Base-by-base conservation (phyloP, 2,329 filamentous ascomycete genomes). In the Ophiostoma ips region DNA sequence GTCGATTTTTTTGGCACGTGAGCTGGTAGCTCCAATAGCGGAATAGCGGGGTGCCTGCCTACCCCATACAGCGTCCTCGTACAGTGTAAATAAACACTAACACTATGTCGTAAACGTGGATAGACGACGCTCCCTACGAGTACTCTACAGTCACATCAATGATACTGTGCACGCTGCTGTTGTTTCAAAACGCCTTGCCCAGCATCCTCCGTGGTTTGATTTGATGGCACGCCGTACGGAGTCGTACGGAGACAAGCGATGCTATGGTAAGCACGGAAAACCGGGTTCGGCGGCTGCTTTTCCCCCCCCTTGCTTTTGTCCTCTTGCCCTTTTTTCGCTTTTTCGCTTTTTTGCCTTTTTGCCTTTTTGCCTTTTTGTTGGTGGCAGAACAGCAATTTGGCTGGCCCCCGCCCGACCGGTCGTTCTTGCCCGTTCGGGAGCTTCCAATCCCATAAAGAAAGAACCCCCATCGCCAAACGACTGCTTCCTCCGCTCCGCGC, bases 1-100 rank as follows among this genome's bases (percentile, higher is more conserved):
- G 47, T 46, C 38, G 41, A 50, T n/a, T 40, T 48, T 48, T 45
- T 50, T 47, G n/a, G 51, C 51, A 52, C 51, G 51, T 52, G 51
- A 44, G 38, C 43, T n/a, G 24, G 24, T 41, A 33, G 36, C 46
- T 33, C 28, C 30, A 34, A 34, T 21, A 46, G 30, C 30, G 28
- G 16, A n/a, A 28, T 34, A 28, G 24, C 24, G 24, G 24, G 24
- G 24, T 28, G 24, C 24, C 24, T 28, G 24, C 24, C 24, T 28
- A 28, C 8, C 8, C n/a, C 24, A 8, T 28, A 28, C 24, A 4
- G 33, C 33, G 3, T 35, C 5, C 33, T 35, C 15, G 24, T 8
- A 28, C 24, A 5, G 5, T 8, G 24, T 28, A 28, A n/a, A n/a
- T n/a, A n/a, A n/a, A n/a, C 38, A 30, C 38, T 41, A 30, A 41